phyloP scores from a whole-genome alignment of 495 filamentous ascomycete genomes.

The Aspergillus cristatus region DNA sequence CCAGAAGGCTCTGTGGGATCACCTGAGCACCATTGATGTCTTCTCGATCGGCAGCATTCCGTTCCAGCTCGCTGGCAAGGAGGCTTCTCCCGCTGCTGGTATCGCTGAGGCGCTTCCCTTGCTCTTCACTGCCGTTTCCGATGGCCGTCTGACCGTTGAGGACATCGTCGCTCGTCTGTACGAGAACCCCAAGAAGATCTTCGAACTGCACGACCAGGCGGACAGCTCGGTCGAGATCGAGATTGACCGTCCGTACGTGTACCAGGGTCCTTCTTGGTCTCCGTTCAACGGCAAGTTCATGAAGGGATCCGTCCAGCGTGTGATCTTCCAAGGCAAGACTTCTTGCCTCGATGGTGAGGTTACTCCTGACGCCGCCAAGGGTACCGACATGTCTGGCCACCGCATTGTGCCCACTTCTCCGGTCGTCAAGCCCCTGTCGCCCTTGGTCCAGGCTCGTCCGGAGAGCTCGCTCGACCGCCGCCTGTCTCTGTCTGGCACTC shows the following conservation, averaged over 20 bases:
- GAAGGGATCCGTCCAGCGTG: conserved; percentile 65
- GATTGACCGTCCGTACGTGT: conserved; percentile 55
- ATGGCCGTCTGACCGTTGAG: conserved; percentile 65
- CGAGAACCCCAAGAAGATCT: conserved; percentile 77
- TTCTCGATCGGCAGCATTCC: conserved; percentile 80
- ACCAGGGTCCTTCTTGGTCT: conserved; percentile 56
- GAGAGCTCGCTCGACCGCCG: conserved; percentile 41
- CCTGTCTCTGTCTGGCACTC: conserved; percentile 34
- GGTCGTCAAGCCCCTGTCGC: conserved; percentile 40
- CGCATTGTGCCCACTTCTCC: conserved; percentile 49
- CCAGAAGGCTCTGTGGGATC: conserved; percentile 71
- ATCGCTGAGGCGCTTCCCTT: conserved; percentile 71
- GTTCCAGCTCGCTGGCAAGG: conserved; percentile 62
- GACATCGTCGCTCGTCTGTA: conserved; percentile 64
- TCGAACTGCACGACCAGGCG: conserved; percentile 76
- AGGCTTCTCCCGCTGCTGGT: conserved; percentile 50
- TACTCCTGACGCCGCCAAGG: conserved; percentile 45
- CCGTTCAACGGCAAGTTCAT: conserved; percentile 65
- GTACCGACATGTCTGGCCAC: conserved; percentile 72
- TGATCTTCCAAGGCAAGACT: conserved; percentile 68
- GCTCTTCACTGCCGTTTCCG: conserved; percentile 67
- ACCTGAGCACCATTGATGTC: conserved; percentile 67
- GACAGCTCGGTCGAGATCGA: conserved; percentile 69
- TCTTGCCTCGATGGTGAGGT: conserved; percentile 67
- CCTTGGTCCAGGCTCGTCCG: conserved; percentile 30